Percentiles rank a stretch among this genome's conserved stretches.
Conservation (phyloP, 192 early-diverging fungal species). For the Entrophospora sp. region DNA sequence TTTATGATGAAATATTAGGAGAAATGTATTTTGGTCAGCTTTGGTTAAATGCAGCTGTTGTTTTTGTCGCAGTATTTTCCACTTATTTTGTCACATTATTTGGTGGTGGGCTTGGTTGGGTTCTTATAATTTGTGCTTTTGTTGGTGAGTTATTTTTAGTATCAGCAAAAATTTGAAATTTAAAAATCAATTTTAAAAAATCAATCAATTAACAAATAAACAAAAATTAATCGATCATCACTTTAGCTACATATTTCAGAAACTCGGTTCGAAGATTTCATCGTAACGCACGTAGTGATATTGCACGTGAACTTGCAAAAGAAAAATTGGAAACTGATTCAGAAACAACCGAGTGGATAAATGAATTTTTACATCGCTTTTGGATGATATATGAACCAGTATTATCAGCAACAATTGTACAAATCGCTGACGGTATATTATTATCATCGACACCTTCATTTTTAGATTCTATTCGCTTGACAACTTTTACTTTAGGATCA, state of each 20-base stretch:
- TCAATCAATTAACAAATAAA: too few species aligned
- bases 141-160: too few species aligned
- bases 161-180: too few species aligned
- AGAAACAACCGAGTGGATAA: constrained; percentile 84
- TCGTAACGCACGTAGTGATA: constrained; percentile 59
- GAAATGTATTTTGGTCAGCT: constrained; percentile 13
- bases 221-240: background rate
- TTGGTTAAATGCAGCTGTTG: constrained; percentile 13
- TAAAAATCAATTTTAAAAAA: too few species aligned
- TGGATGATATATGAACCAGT: constrained; percentile 89
- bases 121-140: constrained; percentile 9
- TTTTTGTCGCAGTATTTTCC: constrained; percentile 4
- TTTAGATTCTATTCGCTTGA: constrained; percentile 65
- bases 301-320: constrained; percentile 53
- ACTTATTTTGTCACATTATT: constrained; percentile 12
- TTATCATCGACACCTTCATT: constrained; percentile 69
- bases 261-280: constrained; percentile 62
- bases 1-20: constrained; percentile 7
- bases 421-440: constrained; percentile 64
- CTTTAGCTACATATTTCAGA: constrained; percentile 62
- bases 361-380: constrained; percentile 75
- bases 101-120: constrained; percentile 15
- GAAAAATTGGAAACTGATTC: constrained; percentile 36
- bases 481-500: constrained; percentile 69
- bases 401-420: constrained; percentile 64